Evolutionary conservation across 2,329 filamentous ascomycete genomes (phyloP), one percentile per base, ranked within the genome.

Genomic region (Coleophoma eucalyptorum): DNA sequence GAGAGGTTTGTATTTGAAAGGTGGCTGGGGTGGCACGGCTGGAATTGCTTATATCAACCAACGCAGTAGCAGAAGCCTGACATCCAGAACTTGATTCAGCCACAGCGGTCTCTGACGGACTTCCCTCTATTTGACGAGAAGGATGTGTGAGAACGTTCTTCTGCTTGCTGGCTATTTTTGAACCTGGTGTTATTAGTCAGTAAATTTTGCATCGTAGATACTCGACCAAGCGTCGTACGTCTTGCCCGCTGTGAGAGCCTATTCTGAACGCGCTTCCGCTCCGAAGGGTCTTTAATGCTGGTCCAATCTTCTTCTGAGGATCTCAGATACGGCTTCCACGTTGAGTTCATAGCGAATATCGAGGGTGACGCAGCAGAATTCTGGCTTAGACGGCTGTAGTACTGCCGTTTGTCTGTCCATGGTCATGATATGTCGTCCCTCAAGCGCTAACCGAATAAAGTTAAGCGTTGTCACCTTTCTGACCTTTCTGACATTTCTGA

Each of bases 271-370:
- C 54, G 50, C 48, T 60, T 61, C 26, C 59, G 56, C 58, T 67
- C 59, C 1, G 53, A 51, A 3, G 59, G 59, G 45, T 62, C 63
- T 11, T 58, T 62, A n/a, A 68, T 57, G 15, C 61, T 62, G 8
- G 60, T 64, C 65, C 65, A 69, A 42, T 69, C 65, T 21, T 69
- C 65, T 49, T 55, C 49, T 5, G 55, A 49, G 2, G 50, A 53
- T 21, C 51, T 59, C 34, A 58, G 48, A 46, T 48, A 57, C 18
- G 55, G 49, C 45, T 50, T 55, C 58, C 53, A 59, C 7, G 33
- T 44, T 18, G 52, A 54, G 19, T 58, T 46, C 43, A 57, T 55
- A 26, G 18, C 32, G 11, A 41, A 53, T 11, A 8, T 38, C 21
- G 41, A 42, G 34, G 26, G 15, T 4, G 31, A 48, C 43, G 40